Conservation (phyloP, 768 basidiomycete genomes). For the Podaxis carcinomalis region DNA sequence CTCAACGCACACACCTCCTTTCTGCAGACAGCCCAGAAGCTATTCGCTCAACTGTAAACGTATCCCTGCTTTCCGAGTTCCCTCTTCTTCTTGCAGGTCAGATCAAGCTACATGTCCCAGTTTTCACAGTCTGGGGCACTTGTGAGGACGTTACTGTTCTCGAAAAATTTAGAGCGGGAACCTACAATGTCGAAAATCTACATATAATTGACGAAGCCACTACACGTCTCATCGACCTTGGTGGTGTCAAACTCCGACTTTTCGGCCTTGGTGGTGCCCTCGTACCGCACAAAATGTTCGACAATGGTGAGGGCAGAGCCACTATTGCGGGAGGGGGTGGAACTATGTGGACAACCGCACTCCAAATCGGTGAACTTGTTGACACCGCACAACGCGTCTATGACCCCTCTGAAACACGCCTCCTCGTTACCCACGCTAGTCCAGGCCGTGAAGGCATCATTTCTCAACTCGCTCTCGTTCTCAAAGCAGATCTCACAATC, state of each 20-base stretch:
- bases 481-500: slow-evolving; percentile 93
- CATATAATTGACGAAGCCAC: slow-evolving; percentile 93
- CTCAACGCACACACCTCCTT: slow-evolving; percentile 77
- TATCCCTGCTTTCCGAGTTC: slow-evolving; percentile 88
- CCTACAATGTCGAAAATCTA: slow-evolving; percentile 85
- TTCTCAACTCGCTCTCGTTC: slow-evolving; percentile 80
- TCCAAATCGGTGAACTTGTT: slow-evolving; percentile 97
- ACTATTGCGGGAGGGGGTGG: slow-evolving; percentile 99
- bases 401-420: slow-evolving; percentile 89
- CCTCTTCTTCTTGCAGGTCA: slow-evolving; percentile 87
- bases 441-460: slow-evolving; percentile 93
- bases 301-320: slow-evolving; percentile 88
- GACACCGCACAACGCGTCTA: slow-evolving; percentile 95
- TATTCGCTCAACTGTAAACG: slow-evolving; percentile 72
- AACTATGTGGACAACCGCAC: slow-evolving; percentile 97
- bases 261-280: slow-evolving; percentile 96
- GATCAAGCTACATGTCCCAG: slow-evolving; percentile 87
- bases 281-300: slow-evolving; percentile 92
- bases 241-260: slow-evolving; percentile 88
- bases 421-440: slow-evolving; percentile 89
- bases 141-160: slow-evolving; percentile 93
- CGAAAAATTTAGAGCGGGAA: slow-evolving; percentile 85
- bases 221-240: slow-evolving; percentile 87
- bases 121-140: slow-evolving; percentile 96
- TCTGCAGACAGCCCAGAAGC: slow-evolving; percentile 61